phyloP scores from a whole-genome alignment of 176 grass and related monocot genomes.

The Panicum miliaceum region DNA sequence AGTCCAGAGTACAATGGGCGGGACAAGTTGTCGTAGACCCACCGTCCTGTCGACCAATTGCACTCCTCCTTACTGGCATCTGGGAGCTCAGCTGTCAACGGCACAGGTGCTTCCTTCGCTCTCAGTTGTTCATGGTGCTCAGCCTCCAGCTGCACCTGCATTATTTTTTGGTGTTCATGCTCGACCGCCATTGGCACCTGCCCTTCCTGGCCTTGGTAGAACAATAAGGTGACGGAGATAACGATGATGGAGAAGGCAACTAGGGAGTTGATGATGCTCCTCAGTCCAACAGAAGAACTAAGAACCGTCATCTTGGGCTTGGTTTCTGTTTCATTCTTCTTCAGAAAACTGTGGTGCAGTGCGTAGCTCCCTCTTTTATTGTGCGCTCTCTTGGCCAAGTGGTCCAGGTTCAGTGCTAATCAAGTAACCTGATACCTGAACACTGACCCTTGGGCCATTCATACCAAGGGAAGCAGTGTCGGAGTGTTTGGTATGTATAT shows the following conservation, averaged over 20 bases:
- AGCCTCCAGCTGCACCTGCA: neutral
- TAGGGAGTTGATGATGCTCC: constrained; percentile 46
- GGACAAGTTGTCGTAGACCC: constrained; percentile 69
- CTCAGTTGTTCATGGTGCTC: constrained; percentile 10
- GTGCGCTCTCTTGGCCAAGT: constrained; percentile 3
- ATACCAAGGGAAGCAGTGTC: too few relatives aligned
- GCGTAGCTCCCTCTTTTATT: constrained; percentile 30
- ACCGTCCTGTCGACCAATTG: constrained; percentile 54
- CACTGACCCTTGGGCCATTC: too few relatives aligned
- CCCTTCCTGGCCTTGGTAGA: constrained; percentile 45
- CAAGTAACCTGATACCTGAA: neutral
- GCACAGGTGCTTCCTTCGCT: constrained; percentile 9
- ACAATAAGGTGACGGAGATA: constrained; percentile 47
- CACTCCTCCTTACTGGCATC: constrained; percentile 39
- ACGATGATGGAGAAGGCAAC: constrained; percentile 59
- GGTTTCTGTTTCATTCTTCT: constrained; percentile 32
- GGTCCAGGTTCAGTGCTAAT: neutral
- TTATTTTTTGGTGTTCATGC: neutral
- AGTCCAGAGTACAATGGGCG: constrained; percentile 64
- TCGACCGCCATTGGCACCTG: constrained; percentile 21
- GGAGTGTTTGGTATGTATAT: neutral
- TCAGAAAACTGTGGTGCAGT: neutral
- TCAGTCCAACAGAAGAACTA: constrained; percentile 40
- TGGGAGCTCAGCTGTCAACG: constrained; percentile 33
- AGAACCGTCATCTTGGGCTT: constrained; percentile 43